These are phyloP conservation scores for Acarospora socialis DNA, from an alignment of 2,329 filamentous ascomycete species.

Conservation along the genomic window DNA sequence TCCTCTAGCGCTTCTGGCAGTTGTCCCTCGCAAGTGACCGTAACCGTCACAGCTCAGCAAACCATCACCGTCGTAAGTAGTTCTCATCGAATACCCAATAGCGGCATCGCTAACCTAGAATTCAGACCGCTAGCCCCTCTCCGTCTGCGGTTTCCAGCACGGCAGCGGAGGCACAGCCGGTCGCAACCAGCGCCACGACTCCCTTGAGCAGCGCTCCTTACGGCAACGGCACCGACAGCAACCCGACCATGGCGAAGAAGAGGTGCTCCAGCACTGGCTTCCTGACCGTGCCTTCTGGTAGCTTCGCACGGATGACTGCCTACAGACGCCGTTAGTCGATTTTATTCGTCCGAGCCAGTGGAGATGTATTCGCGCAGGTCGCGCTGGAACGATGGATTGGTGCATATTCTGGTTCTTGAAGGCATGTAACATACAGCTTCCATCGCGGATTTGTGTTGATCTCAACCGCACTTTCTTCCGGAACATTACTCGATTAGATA, in stretches of 20 bases:
- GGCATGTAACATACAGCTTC: too few species aligned
- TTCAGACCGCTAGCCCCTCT: conserved; percentile 8
- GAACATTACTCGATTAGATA: too few species aligned
- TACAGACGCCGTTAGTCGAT: not conserved
- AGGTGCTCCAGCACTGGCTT: conserved; percentile 11
- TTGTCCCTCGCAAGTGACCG: conserved; percentile 12
- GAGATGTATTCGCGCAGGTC: conserved; percentile 1
- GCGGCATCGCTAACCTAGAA: not conserved
- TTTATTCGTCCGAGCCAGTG: not conserved
- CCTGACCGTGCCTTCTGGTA: conserved; percentile 9
- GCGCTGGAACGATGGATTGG: conserved; percentile 2
- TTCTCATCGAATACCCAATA: not conserved
- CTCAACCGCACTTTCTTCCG: too few species aligned
- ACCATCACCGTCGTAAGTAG: conserved; percentile 13
- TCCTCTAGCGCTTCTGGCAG: not conserved
- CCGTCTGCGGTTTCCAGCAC: conserved; percentile 2
- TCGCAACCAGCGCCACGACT: conserved; percentile 3
- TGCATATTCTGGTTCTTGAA: too few species aligned
- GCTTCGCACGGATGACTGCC: conserved; percentile 4
- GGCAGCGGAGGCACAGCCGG: not conserved
- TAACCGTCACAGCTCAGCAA: conserved; percentile 11
- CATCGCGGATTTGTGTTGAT: too few species aligned
- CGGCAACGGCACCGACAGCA: conserved; percentile 6
- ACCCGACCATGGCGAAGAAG: conserved; percentile 5
- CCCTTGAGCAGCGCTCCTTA: not conserved